phyloP scores from a whole-genome alignment of 208 protist genomes.

The Leptomonas pyrrhocoris region DNA sequence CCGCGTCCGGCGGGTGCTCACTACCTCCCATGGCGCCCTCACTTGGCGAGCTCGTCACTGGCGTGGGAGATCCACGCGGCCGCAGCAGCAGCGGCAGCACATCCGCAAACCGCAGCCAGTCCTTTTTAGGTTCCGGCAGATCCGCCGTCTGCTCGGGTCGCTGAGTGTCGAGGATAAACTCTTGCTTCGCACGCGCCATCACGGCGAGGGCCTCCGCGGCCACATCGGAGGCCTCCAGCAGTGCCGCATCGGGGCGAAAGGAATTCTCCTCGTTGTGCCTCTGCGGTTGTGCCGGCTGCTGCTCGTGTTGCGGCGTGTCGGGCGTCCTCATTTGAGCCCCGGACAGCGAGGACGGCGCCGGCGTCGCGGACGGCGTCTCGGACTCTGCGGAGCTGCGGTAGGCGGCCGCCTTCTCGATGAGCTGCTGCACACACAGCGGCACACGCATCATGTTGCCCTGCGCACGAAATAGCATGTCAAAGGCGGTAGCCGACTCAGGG shows the following conservation, averaged over 20 bases:
- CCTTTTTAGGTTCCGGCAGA: slow-evolving; percentile 35
- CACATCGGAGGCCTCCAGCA: slow-evolving; percentile 40
- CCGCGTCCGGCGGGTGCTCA: background rate
- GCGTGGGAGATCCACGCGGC: background rate
- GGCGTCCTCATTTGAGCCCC: background rate
- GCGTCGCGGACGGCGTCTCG: slow-evolving; percentile 4
- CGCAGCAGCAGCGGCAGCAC: slow-evolving; percentile 36
- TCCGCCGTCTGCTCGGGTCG: slow-evolving; percentile 43
- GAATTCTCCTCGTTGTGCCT: background rate
- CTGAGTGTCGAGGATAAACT: slow-evolving; percentile 74
- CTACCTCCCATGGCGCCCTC: background rate
- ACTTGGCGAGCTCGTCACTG: background rate
- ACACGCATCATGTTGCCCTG: slow-evolving; percentile 83
- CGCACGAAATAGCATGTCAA: slow-evolving; percentile 49
- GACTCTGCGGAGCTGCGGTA: slow-evolving; percentile 19
- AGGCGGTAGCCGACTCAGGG: slow-evolving; percentile 35
- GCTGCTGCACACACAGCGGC: slow-evolving; percentile 50
- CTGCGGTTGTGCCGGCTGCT: background rate
- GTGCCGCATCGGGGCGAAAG: slow-evolving; percentile 2
- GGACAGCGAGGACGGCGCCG: background rate
- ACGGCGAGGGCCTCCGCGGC: slow-evolving; percentile 52
- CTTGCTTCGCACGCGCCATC: slow-evolving; percentile 59
- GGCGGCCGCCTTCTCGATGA: slow-evolving; percentile 47
- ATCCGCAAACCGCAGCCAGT: slow-evolving; percentile 47
- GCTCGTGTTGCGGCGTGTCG: background rate